phyloP scores from a whole-genome alignment of 2,329 filamentous ascomycete species.

The Ophiostoma montium region DNA sequence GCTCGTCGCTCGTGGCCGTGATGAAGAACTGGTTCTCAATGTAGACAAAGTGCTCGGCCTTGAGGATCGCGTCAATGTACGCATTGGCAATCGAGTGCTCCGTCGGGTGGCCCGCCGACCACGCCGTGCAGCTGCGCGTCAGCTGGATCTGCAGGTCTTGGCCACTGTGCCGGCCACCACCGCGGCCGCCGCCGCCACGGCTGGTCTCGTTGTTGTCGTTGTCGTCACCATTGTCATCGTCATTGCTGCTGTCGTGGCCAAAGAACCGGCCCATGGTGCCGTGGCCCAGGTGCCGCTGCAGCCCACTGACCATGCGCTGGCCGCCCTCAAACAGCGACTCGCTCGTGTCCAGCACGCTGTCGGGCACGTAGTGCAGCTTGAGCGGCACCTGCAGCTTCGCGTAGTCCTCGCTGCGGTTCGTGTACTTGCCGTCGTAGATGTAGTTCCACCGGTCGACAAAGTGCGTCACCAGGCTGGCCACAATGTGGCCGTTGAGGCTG shows the following conservation, averaged over 20 bases:
- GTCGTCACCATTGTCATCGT: slow-evolving; percentile 16
- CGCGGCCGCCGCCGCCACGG: not conserved
- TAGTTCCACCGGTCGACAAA: slow-evolving; percentile 85
- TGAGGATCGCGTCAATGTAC: slow-evolving; percentile 57
- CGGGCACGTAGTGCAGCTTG: slow-evolving; percentile 9
- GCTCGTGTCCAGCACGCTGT: slow-evolving; percentile 11
- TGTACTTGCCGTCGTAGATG: slow-evolving; percentile 73
- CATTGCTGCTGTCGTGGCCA: slow-evolving; percentile 17
- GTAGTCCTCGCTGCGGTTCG: slow-evolving; percentile 33
- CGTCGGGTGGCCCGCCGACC: slow-evolving; percentile 36
- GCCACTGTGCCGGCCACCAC: slow-evolving; percentile 11
- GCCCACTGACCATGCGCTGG: slow-evolving; percentile 17
- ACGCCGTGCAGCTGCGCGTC: slow-evolving; percentile 33
- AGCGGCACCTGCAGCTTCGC: slow-evolving; percentile 24
- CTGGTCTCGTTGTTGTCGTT: slow-evolving; percentile 14
- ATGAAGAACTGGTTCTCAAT: slow-evolving; percentile 87
- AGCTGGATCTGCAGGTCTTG: slow-evolving; percentile 32
- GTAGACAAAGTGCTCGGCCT: slow-evolving; percentile 60
- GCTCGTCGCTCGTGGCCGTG: slow-evolving; percentile 57
- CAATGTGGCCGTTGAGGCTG: slow-evolving; percentile 59
- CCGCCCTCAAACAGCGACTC: slow-evolving; percentile 14
- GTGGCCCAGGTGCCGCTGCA: slow-evolving; percentile 23
- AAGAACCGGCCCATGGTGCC: slow-evolving; percentile 24
- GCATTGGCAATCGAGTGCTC: slow-evolving; percentile 78
- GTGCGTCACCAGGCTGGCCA: slow-evolving; percentile 60